Percentiles rank a stretch among this genome's conserved stretches.
Evolutionary conservation across 768 basidiomycete genomes (phyloP).

Genomic region (Russula sp.): DNA sequence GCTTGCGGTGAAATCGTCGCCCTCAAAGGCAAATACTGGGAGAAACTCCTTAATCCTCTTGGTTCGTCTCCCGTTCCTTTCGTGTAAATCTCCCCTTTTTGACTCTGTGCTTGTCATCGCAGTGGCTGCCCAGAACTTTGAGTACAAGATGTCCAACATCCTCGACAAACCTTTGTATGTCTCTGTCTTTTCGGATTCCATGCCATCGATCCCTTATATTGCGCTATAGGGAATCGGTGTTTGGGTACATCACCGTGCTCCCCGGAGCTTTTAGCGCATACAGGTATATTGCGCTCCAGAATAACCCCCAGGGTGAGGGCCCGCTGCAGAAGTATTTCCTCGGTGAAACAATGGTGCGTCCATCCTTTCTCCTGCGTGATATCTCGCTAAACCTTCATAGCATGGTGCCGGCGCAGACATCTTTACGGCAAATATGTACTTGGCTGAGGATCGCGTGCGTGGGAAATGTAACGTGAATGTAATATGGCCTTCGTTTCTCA

Average conservation of each 20-base stretch:
- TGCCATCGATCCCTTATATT: conserved; percentile 5
- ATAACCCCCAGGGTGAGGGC: conserved; percentile 77
- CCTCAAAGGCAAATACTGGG: conserved; percentile 79
- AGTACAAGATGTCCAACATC: conserved; percentile 94
- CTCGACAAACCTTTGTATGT: conserved; percentile 78
- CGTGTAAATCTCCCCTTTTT: neutral
- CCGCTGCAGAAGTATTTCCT: conserved; percentile 95
- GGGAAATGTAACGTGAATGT: neutral
- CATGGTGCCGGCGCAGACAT: conserved; percentile 85
- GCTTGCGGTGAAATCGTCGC: conserved; percentile 97
- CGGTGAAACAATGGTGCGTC: conserved; percentile 83
- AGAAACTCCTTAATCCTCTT: conserved; percentile 77
- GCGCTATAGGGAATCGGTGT: conserved; percentile 61
- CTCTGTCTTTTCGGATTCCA: neutral
- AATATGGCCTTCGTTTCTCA: conserved; percentile 1
- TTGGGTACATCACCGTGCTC: conserved; percentile 93
- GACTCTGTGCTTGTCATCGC: conserved; percentile 2
- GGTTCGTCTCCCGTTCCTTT: conserved; percentile 30
- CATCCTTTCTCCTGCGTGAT: conserved; percentile 8
- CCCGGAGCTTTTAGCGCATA: conserved; percentile 94
- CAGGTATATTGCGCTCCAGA: conserved; percentile 86
- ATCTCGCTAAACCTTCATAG: conserved; percentile 34
- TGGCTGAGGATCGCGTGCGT: conserved; percentile 80
- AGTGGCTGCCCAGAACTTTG: conserved; percentile 91
- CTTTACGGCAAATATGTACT: conserved; percentile 95